phyloP scores from a whole-genome alignment of 2,329 filamentous ascomycete species.

The Fusarium piperis region DNA sequence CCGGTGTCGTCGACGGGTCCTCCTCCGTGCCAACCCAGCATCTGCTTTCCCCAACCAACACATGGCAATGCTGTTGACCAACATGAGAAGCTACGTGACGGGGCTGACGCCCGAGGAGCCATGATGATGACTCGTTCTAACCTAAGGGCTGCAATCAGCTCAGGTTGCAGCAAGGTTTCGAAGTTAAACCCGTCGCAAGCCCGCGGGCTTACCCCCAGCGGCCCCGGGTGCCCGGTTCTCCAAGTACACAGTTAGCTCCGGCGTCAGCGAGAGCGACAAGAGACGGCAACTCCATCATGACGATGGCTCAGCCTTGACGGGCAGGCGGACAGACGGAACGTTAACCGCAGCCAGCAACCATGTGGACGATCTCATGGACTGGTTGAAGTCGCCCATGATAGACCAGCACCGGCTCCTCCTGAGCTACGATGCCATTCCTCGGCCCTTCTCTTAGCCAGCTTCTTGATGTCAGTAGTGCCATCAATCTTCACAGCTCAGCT shows the following conservation, averaged over 20 bases:
- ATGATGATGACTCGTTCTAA: slow-evolving; percentile 19
- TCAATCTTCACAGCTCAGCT: slow-evolving; percentile 1
- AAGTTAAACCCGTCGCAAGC: slow-evolving; percentile 5
- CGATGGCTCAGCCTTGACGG: slow-evolving; percentile 29
- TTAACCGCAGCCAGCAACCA: slow-evolving; percentile 13
- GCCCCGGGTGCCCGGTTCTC: slow-evolving; percentile 1
- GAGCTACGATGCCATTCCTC: slow-evolving; percentile 18
- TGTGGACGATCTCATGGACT: slow-evolving; percentile 13
- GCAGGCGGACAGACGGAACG: slow-evolving; percentile 21
- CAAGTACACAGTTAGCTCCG: slow-evolving; percentile 15
- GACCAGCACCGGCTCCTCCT: background rate
- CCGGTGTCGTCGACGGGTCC: slow-evolving; percentile 2
- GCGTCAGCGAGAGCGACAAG: slow-evolving; percentile 16
- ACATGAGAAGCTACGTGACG: slow-evolving; percentile 4
- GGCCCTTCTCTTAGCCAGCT: background rate
- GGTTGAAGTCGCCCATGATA: background rate
- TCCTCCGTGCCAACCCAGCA: slow-evolving; percentile 3
- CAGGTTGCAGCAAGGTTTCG: background rate
- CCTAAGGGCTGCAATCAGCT: background rate
- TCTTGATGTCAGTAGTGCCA: background rate
- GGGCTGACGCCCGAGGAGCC: background rate
- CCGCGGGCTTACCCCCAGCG: slow-evolving; percentile 1
- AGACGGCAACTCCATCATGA: slow-evolving; percentile 9
- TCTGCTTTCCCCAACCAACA: slow-evolving; percentile 17
- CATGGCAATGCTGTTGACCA: slow-evolving; percentile 3